Base-by-base conservation (phyloP, 495 filamentous ascomycete species). In the Recurvomyces mirabilis region DNA sequence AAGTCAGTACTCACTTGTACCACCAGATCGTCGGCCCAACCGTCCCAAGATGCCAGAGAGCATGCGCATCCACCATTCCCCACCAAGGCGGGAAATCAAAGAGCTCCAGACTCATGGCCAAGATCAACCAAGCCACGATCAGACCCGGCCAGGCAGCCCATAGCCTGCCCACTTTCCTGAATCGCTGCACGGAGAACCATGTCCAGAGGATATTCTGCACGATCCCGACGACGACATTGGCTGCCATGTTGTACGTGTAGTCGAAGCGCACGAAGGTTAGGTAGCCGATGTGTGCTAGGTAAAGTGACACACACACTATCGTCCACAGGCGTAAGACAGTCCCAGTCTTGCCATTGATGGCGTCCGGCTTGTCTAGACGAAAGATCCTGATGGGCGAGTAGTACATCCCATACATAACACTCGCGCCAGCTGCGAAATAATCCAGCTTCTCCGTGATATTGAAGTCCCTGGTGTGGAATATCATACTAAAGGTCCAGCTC, bases 231-330 rank as follows among this genome's bases (percentile, higher is more conserved):
- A 74, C 78, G 20, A 98, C 84, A 54, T 95, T 96, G 14, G 87
- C 93, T 1, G 78, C 75, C 88, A 96, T 98, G 55, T 98, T 98
- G 65, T 98, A 98, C 2, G 78, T 79, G 58, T 98, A 98, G 59
- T 95, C 82, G 86, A 91, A 98, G 21, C 69, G 69, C 73, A 84
- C 81, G 48, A 86, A 74, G 54, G 75, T 84, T 35, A 98, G 72
- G 60, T 94, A 98, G 45, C 68, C 72, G 39, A 93, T 81, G 57
- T 98, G 91, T 22, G 73, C 65, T 12, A 68, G 65, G 62, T 91
- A 98, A 29, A 93, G 62, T 2, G 63, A 40, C 19, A 78, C 57
- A 56, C 91, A 96, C 7, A 81, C 47, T 2, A 65, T 57, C 4
- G 84, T 87, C 91, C 87, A 94, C 3, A 74, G 39, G 0, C 81